phyloP scores from a whole-genome alignment of 176 grass and related monocot genomes.

The Avena atlantica region DNA sequence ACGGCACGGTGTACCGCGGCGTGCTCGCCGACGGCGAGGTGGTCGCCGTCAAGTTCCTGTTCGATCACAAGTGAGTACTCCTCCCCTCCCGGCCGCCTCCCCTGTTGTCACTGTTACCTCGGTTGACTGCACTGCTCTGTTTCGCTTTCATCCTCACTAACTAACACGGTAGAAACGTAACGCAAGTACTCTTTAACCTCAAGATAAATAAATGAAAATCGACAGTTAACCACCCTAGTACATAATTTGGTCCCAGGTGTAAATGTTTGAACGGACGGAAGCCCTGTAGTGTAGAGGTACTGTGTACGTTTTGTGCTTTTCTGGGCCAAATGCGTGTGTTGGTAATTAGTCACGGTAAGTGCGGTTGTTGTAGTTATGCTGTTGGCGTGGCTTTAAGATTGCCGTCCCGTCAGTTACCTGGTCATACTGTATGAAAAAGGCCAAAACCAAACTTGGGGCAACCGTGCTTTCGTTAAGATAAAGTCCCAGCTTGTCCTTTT shows the following conservation, averaged over 20 bases:
- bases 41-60: conserved; percentile 86
- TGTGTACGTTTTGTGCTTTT: conserved; percentile 17
- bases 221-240: conserved; percentile 1
- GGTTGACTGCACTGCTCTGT: neutral
- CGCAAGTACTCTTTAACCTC: neutral
- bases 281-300: neutral
- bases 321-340: conserved; percentile 37
- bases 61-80: conserved; percentile 88
- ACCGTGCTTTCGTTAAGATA: conserved; percentile 26
- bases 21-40: conserved; percentile 76
- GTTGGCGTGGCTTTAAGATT: conserved; percentile 51
- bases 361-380: conserved; percentile 44
- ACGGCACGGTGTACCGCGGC: conserved; percentile 90
- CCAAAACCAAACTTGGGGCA: neutral
- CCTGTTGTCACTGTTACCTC: neutral
- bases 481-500: conserved; percentile 28
- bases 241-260: conserved; percentile 16
- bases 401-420: neutral
- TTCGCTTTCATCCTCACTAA: neutral
- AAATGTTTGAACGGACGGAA: conserved; percentile 24
- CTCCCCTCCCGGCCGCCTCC: neutral
- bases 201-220: neutral
- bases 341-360: conserved; percentile 44
- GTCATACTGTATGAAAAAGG: neutral
- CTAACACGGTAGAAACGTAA: neutral